phyloP scores from a whole-genome alignment of 2,329 filamentous ascomycete genomes.

The Ceratocystis harringtonii region DNA sequence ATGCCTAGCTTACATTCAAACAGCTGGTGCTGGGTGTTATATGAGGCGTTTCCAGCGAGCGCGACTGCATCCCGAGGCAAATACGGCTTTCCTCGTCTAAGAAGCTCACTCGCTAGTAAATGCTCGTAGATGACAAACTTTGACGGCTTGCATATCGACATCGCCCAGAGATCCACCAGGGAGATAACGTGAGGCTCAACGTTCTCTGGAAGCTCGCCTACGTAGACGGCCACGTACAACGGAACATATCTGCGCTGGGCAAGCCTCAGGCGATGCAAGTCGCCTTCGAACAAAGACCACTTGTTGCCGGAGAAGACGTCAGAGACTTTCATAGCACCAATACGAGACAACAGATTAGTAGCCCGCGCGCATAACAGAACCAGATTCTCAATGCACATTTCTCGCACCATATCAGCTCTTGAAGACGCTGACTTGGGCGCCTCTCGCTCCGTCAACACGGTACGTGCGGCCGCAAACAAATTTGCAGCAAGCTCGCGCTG shows the following conservation, averaged over 20 bases:
- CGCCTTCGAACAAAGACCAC: slow-evolving; percentile 36
- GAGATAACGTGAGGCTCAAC: slow-evolving; percentile 33
- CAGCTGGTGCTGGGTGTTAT: slow-evolving; percentile 33
- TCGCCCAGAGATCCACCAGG: slow-evolving; percentile 37
- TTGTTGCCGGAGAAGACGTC: slow-evolving; percentile 30
- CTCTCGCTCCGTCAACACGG: slow-evolving; percentile 22
- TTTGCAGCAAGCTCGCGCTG: slow-evolving; percentile 34
- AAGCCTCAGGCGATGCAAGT: slow-evolving; percentile 27
- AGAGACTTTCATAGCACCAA: slow-evolving; percentile 30
- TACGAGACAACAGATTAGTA: slow-evolving; percentile 31
- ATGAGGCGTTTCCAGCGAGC: slow-evolving; percentile 29
- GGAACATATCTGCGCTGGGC: slow-evolving; percentile 32
- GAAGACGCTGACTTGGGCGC: not conserved
- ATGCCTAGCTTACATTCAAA: slow-evolving; percentile 31
- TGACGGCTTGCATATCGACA: slow-evolving; percentile 36
- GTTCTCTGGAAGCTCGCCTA: slow-evolving; percentile 33
- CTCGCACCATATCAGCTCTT: slow-evolving; percentile 19
- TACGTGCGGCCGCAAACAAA: slow-evolving; percentile 35
- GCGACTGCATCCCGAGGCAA: slow-evolving; percentile 27
- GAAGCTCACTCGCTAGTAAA: slow-evolving; percentile 33
- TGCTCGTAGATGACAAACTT: slow-evolving; percentile 34
- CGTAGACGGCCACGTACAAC: slow-evolving; percentile 37
- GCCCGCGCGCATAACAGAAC: slow-evolving; percentile 33
- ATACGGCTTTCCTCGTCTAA: slow-evolving; percentile 29
- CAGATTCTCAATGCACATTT: slow-evolving; percentile 30